Base-by-base conservation (phyloP, 2,329 filamentous ascomycete species). In the Fusarium piperis region DNA sequence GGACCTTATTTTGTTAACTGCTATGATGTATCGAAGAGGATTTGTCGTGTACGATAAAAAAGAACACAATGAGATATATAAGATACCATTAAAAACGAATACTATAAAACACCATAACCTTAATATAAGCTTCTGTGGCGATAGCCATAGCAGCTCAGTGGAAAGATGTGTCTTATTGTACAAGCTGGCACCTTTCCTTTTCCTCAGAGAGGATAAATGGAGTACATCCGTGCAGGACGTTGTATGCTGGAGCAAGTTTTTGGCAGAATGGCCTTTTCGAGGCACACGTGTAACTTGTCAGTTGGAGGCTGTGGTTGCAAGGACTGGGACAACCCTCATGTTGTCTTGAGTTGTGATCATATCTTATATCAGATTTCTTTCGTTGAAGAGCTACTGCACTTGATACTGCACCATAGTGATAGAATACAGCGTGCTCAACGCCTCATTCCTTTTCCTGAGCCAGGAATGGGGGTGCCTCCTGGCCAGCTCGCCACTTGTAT, bases 401-500 rank as follows among this genome's bases (percentile, higher is more conserved):
- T 5, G 6, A 44, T 13, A 26, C 16, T 26, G 39, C 16, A 44
- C 15, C 8, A 44, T 26, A 26, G 6, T 16, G 20, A 8, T 44
- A 44, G 20, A 26, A 44, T 11, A 2, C 0, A 44, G 39, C 13
- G 4, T 16, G 6, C 10, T n/a, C n/a, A 13, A 13, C 12, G 11
- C 18, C 20, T 41, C 18, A 41, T 7, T 20, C 15, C 16, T 4
- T 11, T 2, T 6, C 7, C 4, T 30, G 33, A 1, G 12, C 16
- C 23, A 57, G 15, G 23, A 57, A 57, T 18, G 56, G 56, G 5
- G 56, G 38, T 3, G 15, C 26, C 13, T 60, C 30, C 32, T 62
- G 15, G 12, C 48, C 59, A 41, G 59, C 48, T 28, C 28, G 59
- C 56, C 59, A 62, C n/a, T 56, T 62, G 23, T 56, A 62, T 8